Conservation (phyloP, 371 early-diverging fungal genomes). For the Lichtheimia ornata region DNA sequence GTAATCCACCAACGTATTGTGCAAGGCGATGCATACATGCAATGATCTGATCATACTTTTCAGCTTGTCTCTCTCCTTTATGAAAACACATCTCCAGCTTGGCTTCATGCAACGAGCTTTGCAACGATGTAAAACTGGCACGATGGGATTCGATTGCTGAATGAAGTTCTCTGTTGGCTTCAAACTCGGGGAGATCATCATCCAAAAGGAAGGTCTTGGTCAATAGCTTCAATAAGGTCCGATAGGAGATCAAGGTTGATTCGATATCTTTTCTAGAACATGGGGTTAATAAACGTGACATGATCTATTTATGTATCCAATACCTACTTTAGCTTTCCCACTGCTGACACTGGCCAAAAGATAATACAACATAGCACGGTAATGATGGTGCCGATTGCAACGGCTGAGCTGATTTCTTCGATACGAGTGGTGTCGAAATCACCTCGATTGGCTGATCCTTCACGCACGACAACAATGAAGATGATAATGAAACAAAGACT, state of each 20-base stretch:
- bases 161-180: constrained; percentile 51
- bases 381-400: constrained; percentile 59
- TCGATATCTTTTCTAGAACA: constrained; percentile 54
- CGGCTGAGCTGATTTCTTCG: constrained; percentile 55
- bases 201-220: constrained; percentile 74
- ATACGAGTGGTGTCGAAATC: constrained; percentile 58
- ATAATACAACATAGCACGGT: constrained; percentile 55
- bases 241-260: constrained; percentile 56
- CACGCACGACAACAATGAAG: constrained; percentile 52
- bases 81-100: constrained; percentile 63
- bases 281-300: background rate
- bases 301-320: background rate
- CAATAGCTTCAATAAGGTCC: constrained; percentile 54
- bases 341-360: constrained; percentile 66
- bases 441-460: constrained; percentile 52
- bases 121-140: constrained; percentile 62
- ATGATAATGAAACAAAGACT: constrained; percentile 63
- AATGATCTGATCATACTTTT: constrained; percentile 45
- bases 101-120: constrained; percentile 63
- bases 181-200: constrained; percentile 55
- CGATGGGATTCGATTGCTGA: constrained; percentile 65
- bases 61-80: constrained; percentile 39
- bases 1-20: constrained; percentile 66
- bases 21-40: constrained; percentile 63
- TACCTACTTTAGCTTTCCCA: constrained; percentile 54